A percentile compares a stretch with the other conserved stretches of the same genome.
Evolutionary conservation across 495 filamentous ascomycete species (phyloP).

Genomic region (Aspergillus homomorphus): DNA sequence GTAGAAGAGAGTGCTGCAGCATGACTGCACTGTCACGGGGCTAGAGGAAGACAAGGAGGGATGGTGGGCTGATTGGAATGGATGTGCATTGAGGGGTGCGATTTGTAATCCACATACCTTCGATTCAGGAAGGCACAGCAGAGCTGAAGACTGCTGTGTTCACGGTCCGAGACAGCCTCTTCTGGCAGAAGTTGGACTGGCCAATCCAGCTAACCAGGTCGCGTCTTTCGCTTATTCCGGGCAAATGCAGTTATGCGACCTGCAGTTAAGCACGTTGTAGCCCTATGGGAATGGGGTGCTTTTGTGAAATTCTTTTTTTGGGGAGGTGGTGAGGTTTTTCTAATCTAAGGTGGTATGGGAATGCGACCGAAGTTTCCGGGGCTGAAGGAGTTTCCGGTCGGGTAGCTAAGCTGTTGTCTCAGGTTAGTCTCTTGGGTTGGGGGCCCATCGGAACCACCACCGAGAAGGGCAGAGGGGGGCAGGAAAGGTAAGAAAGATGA

Average conservation of each 20-base stretch:
- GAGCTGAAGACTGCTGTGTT: slow-evolving; percentile 30
- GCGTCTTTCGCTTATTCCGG: slow-evolving; percentile 6
- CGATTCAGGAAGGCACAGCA: slow-evolving; percentile 25
- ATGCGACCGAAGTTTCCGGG: slow-evolving; percentile 4
- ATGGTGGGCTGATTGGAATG: slow-evolving; percentile 28
- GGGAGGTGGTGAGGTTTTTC: slow-evolving; percentile 1
- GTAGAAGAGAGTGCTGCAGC: slow-evolving; percentile 23
- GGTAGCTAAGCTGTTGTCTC: slow-evolving; percentile 18
- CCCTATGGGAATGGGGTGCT: slow-evolving; percentile 2
- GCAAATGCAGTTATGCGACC: slow-evolving; percentile 18
- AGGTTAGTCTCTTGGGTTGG: slow-evolving; percentile 15
- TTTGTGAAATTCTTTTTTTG: slow-evolving; percentile 6
- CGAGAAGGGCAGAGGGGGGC: slow-evolving; percentile 18
- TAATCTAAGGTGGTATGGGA: slow-evolving; percentile 8
- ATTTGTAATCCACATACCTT: slow-evolving; percentile 24
- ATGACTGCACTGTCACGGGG: slow-evolving; percentile 37
- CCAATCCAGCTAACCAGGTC: slow-evolving; percentile 43
- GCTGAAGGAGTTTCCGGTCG: slow-evolving; percentile 15
- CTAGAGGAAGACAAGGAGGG: slow-evolving; percentile 36
- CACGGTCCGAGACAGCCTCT: slow-evolving; percentile 36
- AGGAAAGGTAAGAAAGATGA: slow-evolving; percentile 7
- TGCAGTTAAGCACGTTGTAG: slow-evolving; percentile 10
- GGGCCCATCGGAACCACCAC: slow-evolving; percentile 12
- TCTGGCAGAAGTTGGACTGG: slow-evolving; percentile 24
- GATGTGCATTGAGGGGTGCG: slow-evolving; percentile 8